Evolutionary conservation across 2,329 filamentous ascomycete genomes (phyloP).

Genomic region (Ceratocystis alfenasii): DNA sequence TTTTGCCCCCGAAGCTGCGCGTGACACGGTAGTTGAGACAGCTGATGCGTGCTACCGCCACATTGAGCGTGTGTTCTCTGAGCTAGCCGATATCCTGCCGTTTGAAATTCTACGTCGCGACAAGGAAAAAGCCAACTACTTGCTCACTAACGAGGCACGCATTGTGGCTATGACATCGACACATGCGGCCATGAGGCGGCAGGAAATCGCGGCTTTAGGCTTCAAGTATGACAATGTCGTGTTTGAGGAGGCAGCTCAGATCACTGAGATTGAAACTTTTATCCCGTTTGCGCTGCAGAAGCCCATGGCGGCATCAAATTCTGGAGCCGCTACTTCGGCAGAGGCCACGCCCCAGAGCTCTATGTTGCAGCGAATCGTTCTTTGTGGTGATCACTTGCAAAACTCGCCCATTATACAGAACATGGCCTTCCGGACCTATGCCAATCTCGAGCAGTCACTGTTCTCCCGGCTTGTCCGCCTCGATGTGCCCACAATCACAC

Average conservation of each 20-base stretch:
- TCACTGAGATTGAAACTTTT: slow-evolving; percentile 95
- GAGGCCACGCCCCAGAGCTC: slow-evolving; percentile 41
- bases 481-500: slow-evolving; percentile 77
- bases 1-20: slow-evolving; percentile 55
- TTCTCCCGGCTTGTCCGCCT: slow-evolving; percentile 85
- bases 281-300: slow-evolving; percentile 89
- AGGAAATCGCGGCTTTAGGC: slow-evolving; percentile 80
- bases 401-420: slow-evolving; percentile 96
- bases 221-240: slow-evolving; percentile 97
- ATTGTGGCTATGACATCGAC: slow-evolving; percentile 98
- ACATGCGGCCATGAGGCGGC: slow-evolving; percentile 84
- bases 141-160: slow-evolving; percentile 88
- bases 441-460: slow-evolving; percentile 89
- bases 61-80: slow-evolving; percentile 78
- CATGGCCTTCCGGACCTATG: slow-evolving; percentile 84
- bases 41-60: slow-evolving; percentile 78
- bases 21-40: slow-evolving; percentile 59
- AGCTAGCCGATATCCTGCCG: slow-evolving; percentile 83
- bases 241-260: slow-evolving; percentile 97
- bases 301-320: slow-evolving; percentile 46
- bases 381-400: slow-evolving; percentile 91
- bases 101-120: slow-evolving; percentile 87
- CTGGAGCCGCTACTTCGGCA: not conserved
- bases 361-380: slow-evolving; percentile 66
- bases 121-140: slow-evolving; percentile 89